Percentiles rank a stretch among this genome's conserved stretches.
These are phyloP conservation scores for Hypoxylon perforatum DNA, from an alignment of 495 filamentous ascomycete species.

Conservation along the genomic window DNA sequence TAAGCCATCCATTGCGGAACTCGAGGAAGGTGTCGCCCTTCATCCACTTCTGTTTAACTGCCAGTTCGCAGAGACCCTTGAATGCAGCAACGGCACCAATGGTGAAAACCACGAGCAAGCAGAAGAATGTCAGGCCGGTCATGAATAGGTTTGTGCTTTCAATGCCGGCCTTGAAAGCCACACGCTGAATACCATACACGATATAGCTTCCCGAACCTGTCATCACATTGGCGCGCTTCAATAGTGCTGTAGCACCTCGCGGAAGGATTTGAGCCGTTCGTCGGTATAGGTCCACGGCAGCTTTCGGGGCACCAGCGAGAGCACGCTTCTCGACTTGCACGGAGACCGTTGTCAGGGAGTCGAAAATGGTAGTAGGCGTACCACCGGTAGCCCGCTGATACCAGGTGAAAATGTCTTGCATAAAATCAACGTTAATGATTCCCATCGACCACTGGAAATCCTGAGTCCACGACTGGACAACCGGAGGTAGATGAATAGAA, in stretches of 20 bases:
- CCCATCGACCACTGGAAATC: slow-evolving; percentile 99
- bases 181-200: slow-evolving; percentile 88
- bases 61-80: slow-evolving; percentile 80
- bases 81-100: slow-evolving; percentile 79
- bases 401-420: slow-evolving; percentile 92
- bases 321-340: slow-evolving; percentile 82
- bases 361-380: slow-evolving; percentile 81
- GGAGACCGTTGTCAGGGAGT: slow-evolving; percentile 77
- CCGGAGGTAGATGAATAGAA: slow-evolving; percentile 84
- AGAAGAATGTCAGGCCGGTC: slow-evolving; percentile 90
- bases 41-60: slow-evolving; percentile 77
- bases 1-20: slow-evolving; percentile 87
- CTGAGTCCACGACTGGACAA: slow-evolving; percentile 94
- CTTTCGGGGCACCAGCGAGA: slow-evolving; percentile 62
- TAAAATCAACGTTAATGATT: slow-evolving; percentile 87
- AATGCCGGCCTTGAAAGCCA: slow-evolving; percentile 85
- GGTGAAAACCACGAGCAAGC: slow-evolving; percentile 79
- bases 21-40: slow-evolving; percentile 90
- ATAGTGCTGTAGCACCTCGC: slow-evolving; percentile 47
- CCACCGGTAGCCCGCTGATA: slow-evolving; percentile 96
- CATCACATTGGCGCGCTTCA: slow-evolving; percentile 59
- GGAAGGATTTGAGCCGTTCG: slow-evolving; percentile 37
- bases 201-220: slow-evolving; percentile 66
- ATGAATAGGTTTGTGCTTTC: slow-evolving; percentile 95
- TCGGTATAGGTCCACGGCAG: slow-evolving; percentile 55